A percentile compares a stretch with the other conserved stretches of the same genome.
These are phyloP conservation scores for Fusarium sp. DNA, from an alignment of 2,329 filamentous ascomycete genomes.

Conservation along the genomic window DNA sequence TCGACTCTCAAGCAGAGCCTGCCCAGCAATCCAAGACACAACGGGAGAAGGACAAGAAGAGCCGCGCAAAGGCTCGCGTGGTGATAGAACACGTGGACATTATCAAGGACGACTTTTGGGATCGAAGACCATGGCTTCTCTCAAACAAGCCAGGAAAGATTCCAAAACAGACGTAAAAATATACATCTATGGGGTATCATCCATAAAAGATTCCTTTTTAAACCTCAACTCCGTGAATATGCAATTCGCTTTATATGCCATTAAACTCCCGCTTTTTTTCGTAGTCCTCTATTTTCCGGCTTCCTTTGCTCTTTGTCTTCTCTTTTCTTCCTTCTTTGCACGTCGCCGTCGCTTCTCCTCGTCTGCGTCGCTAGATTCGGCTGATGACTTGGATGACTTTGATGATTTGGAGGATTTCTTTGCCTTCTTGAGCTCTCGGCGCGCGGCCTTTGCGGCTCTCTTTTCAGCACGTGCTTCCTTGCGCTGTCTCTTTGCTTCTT, in stretches of 20 bases:
- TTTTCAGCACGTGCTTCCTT: conserved; percentile 46
- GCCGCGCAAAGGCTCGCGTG: conserved; percentile 81
- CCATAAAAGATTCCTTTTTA: conserved; percentile 33
- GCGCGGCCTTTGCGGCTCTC: conserved; percentile 41
- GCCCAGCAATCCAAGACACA: conserved; percentile 79
- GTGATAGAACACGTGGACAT: conserved; percentile 90
- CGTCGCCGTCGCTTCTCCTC: conserved; percentile 62
- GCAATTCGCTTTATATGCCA: conserved; percentile 30
- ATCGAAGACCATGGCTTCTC: conserved; percentile 84
- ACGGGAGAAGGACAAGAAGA: conserved; percentile 84
- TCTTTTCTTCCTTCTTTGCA: conserved; percentile 58
- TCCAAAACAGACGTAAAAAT: conserved; percentile 67
- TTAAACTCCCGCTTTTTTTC: conserved; percentile 17
- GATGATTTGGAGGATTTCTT: conserved; percentile 45
- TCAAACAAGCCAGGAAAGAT: conserved; percentile 79
- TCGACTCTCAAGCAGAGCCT: conserved; percentile 64
- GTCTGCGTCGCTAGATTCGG: conserved; percentile 47
- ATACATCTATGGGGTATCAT: conserved; percentile 50
- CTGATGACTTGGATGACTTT: conserved; percentile 46
- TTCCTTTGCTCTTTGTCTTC: conserved; percentile 48
- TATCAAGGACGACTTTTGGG: conserved; percentile 96
- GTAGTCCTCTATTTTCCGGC: conserved; percentile 26
- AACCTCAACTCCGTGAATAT: conserved; percentile 48
- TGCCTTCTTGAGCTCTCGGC: conserved; percentile 43
- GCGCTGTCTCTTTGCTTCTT: conserved; percentile 49